These are phyloP conservation scores for Penicillium ochrochloron DNA, from an alignment of 495 filamentous ascomycete species.

Conservation along the genomic window DNA sequence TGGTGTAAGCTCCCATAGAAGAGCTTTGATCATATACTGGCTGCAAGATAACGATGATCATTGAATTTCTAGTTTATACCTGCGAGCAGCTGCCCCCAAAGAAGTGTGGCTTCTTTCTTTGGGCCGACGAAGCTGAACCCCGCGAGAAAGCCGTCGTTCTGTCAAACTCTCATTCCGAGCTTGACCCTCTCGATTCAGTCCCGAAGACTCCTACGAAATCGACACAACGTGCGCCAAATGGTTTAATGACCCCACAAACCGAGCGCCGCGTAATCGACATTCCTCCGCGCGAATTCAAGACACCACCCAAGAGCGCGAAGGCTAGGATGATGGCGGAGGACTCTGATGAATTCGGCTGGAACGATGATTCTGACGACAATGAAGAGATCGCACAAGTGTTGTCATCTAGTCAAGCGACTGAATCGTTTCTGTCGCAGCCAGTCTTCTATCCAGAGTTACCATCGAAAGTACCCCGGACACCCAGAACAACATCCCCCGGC, in stretches of 20 bases:
- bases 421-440: slow-evolving; percentile 30
- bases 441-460: slow-evolving; percentile 25
- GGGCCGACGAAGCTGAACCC: slow-evolving; percentile 62
- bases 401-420: slow-evolving; percentile 14
- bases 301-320: slow-evolving; percentile 41
- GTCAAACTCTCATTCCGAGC: slow-evolving; percentile 55
- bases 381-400: slow-evolving; percentile 23
- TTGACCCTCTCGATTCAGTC: slow-evolving; percentile 22
- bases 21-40: neutral
- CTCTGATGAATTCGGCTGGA: slow-evolving; percentile 52
- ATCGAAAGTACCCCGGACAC: slow-evolving; percentile 49
- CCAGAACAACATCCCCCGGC: slow-evolving; percentile 51
- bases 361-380: slow-evolving; percentile 45
- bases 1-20: slow-evolving; percentile 46
- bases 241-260: slow-evolving; percentile 46
- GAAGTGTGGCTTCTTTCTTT: slow-evolving; percentile 74
- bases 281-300: slow-evolving; percentile 26
- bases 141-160: slow-evolving; percentile 58
- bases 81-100: slow-evolving; percentile 58
- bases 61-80: slow-evolving; percentile 57
- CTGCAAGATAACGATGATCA: neutral
- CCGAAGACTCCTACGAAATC: slow-evolving; percentile 32
- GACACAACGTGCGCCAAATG: slow-evolving; percentile 12
- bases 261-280: slow-evolving; percentile 26
- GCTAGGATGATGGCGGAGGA: slow-evolving; percentile 50